A percentile compares a stretch with the other conserved stretches of the same genome.
These are phyloP conservation scores for Noccaea bulbosa DNA, from an alignment of 345 rosid genomes.

Conservation along the genomic window DNA sequence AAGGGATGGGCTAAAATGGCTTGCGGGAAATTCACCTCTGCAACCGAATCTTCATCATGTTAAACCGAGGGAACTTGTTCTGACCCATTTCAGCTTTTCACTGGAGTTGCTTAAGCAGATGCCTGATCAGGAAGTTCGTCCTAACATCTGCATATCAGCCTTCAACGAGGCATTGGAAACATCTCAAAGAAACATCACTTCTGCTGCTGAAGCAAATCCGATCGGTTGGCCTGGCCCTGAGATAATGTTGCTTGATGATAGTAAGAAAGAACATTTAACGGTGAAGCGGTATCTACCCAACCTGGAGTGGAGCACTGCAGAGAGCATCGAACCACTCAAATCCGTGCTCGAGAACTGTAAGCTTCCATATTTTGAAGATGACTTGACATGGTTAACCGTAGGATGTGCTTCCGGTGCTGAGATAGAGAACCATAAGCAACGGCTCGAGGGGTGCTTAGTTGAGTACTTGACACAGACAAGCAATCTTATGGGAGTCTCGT, in stretches of 20 bases:
- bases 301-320: constrained; percentile 70
- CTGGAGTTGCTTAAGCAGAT: constrained; percentile 55
- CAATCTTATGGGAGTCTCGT: constrained; percentile 60
- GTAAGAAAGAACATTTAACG: constrained; percentile 46
- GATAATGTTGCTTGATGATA: constrained; percentile 51
- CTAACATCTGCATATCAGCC: constrained; percentile 68
- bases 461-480: constrained; percentile 65
- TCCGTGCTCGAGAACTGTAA: constrained; percentile 55
- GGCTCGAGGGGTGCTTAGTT: constrained; percentile 66
- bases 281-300: constrained; percentile 64
- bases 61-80: constrained; percentile 61
- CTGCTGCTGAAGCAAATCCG: constrained; percentile 69
- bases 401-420: constrained; percentile 56
- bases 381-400: constrained; percentile 56
- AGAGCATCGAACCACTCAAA: constrained; percentile 51
- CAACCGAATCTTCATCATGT: constrained; percentile 66
- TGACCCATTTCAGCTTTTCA: constrained; percentile 56
- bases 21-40: constrained; percentile 71
- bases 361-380: constrained; percentile 68
- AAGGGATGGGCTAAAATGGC: constrained; percentile 83
- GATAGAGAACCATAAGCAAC: constrained; percentile 52
- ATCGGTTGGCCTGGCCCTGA: constrained; percentile 87
- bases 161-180: constrained; percentile 81
- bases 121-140: constrained; percentile 55
- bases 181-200: constrained; percentile 51